Evolutionary conservation across 2,329 filamentous ascomycete species (phyloP).

Genomic region (Fusarium veterinarium): DNA sequence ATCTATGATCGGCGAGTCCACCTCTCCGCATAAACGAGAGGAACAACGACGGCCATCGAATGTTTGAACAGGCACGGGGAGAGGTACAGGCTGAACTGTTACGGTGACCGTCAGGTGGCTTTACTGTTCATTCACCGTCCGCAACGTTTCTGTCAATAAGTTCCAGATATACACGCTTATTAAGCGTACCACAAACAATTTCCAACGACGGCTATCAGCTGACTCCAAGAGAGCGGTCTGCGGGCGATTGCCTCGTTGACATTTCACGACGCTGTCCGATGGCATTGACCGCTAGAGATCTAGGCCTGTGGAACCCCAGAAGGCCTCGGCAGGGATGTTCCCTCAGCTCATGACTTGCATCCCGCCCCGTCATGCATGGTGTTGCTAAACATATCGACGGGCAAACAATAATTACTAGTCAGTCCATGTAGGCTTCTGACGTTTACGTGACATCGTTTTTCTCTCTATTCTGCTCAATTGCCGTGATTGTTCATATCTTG

Average conservation of each 20-base stretch:
- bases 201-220: neutral
- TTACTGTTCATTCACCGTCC: neutral
- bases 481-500: neutral
- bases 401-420: neutral
- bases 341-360: constrained; percentile 33
- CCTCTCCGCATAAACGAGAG: constrained; percentile 37
- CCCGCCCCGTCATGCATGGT: constrained; percentile 10
- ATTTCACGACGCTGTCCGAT: constrained; percentile 17
- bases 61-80: neutral
- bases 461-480: constrained; percentile 2
- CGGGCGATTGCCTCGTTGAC: constrained; percentile 21
- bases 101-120: constrained; percentile 3
- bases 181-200: neutral
- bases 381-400: constrained; percentile 39
- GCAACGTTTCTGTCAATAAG: constrained; percentile 21
- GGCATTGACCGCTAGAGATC: constrained; percentile 37
- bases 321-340: constrained; percentile 33
- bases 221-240: constrained; percentile 36
- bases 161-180: neutral
- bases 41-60: constrained; percentile 22
- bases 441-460: constrained; percentile 14
- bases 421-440: neutral
- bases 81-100: neutral
- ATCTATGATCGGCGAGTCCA: constrained; percentile 31
- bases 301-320: constrained; percentile 8